These are phyloP conservation scores for Hemisphaericaspora subhashii DNA, from an alignment of 1,139 yeast species.

Conservation along the genomic window DNA sequence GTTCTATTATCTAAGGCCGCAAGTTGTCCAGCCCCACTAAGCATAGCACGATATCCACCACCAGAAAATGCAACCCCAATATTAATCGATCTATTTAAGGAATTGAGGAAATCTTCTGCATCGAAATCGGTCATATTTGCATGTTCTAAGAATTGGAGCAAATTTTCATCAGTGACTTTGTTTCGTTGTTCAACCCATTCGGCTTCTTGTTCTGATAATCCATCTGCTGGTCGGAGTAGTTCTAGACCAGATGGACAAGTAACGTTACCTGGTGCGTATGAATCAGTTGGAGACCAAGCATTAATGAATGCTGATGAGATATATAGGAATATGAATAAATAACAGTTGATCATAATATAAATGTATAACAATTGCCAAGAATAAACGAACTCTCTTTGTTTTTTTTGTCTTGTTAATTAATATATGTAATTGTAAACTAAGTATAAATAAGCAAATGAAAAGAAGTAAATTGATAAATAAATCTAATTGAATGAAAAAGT, in stretches of 20 bases:
- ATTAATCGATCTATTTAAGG: conserved; percentile 32
- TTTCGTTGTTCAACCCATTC: conserved; percentile 56
- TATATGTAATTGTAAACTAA: too few species aligned
- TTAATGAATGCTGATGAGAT: conserved; percentile 1
- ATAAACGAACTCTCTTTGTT: too few species aligned
- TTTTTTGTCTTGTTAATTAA: too few species aligned
- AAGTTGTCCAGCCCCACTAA: conserved; percentile 45
- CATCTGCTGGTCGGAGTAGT: conserved; percentile 24
- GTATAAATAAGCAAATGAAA: too few species aligned
- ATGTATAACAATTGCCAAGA: too few species aligned
- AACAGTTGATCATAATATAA: not conserved
- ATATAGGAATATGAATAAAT: not conserved
- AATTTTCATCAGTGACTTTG: conserved; percentile 51
- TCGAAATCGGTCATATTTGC: conserved; percentile 67
- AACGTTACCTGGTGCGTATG: conserved; percentile 68
- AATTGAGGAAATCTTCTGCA: conserved; percentile 49
- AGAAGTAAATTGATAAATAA: too few species aligned
- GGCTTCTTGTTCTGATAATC: conserved; percentile 38
- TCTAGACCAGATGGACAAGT: conserved; percentile 51
- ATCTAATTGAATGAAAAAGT: too few species aligned
- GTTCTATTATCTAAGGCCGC: conserved; percentile 38
- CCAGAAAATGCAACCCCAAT: conserved; percentile 48
- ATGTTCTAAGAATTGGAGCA: conserved; percentile 57
- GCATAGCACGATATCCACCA: conserved; percentile 51
- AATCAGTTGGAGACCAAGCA: conserved; percentile 62